Conservation (phyloP, 2,329 filamentous ascomycete genomes). For the Cordyceps pruinosa region DNA sequence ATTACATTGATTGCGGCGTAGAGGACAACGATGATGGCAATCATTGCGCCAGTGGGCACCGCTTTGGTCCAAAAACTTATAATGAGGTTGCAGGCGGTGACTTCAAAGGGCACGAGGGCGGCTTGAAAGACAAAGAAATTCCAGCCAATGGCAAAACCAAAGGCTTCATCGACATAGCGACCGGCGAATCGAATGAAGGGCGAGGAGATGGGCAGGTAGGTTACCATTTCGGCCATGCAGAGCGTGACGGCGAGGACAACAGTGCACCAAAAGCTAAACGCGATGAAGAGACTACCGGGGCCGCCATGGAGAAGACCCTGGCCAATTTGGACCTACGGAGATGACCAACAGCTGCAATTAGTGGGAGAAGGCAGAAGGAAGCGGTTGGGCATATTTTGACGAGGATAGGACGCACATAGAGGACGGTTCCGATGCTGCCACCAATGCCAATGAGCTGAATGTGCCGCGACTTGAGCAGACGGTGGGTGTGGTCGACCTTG, state of each 20-base stretch:
- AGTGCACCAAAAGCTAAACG: constrained; percentile 55
- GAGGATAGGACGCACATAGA: constrained; percentile 38
- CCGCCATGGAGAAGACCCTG: constrained; percentile 51
- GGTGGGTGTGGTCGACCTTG: constrained; percentile 38
- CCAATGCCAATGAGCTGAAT: constrained; percentile 57
- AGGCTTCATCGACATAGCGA: constrained; percentile 67
- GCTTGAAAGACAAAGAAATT: constrained; percentile 70
- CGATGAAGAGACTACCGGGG: constrained; percentile 50
- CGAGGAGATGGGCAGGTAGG: constrained; percentile 67
- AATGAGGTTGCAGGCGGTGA: constrained; percentile 58
- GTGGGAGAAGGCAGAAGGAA: not conserved
- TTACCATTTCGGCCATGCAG: constrained; percentile 68
- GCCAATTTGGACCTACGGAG: constrained; percentile 46
- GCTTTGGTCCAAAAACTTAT: constrained; percentile 57
- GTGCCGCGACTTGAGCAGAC: constrained; percentile 48
- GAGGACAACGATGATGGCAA: constrained; percentile 44
- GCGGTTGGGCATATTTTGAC: too few relatives aligned
- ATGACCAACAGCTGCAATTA: constrained; percentile 15
- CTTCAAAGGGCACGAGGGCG: constrained; percentile 59
- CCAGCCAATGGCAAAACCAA: constrained; percentile 66
- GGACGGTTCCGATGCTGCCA: constrained; percentile 56
- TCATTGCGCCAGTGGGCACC: constrained; percentile 53
- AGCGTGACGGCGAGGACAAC: constrained; percentile 55
- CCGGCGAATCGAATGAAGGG: constrained; percentile 74
- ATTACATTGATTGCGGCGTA: constrained; percentile 60